Evolutionary conservation across 176 grass and related monocot species (phyloP).

Genomic region (Chloris gayana): DNA sequence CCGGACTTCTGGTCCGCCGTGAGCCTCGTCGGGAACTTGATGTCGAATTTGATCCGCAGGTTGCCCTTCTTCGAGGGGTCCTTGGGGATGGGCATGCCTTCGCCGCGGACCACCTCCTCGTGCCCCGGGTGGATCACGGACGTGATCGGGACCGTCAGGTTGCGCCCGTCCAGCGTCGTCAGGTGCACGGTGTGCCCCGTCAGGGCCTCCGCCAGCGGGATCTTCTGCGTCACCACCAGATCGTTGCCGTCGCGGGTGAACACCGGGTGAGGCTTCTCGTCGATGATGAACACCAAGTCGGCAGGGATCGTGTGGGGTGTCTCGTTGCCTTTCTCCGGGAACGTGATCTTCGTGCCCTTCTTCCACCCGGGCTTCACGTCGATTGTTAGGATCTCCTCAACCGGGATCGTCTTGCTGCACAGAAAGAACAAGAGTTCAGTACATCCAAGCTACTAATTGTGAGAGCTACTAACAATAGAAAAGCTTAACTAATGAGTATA

Average conservation of each 20-base stretch:
- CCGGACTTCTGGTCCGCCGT: constrained; percentile 82
- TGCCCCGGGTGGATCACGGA: constrained; percentile 65
- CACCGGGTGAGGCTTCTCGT: constrained; percentile 92
- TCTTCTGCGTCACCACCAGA: constrained; percentile 73
- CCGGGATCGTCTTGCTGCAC: constrained; percentile 66
- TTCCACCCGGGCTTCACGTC: constrained; percentile 98
- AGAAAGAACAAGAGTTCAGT: background rate
- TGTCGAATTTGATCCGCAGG: constrained; percentile 89
- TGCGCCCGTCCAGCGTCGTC: constrained; percentile 79
- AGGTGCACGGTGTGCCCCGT: constrained; percentile 62
- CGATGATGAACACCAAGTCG: constrained; percentile 84
- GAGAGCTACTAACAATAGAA: background rate
- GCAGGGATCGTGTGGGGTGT: constrained; percentile 61
- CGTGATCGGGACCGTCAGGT: constrained; percentile 62
- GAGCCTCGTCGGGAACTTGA: constrained; percentile 81
- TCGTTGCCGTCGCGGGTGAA: constrained; percentile 92
- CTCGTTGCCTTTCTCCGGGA: constrained; percentile 93
- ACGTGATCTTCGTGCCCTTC: constrained; percentile 98
- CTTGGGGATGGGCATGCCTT: constrained; percentile 93
- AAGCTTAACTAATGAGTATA: background rate
- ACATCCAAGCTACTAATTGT: background rate
- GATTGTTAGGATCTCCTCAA: constrained; percentile 88
- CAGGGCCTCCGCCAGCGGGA: constrained; percentile 69
- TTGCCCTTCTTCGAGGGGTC: constrained; percentile 84
- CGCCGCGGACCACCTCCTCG: constrained; percentile 75